phyloP scores from a whole-genome alignment of 2,329 filamentous ascomycete genomes.

The Ceratocystis lukuohia region DNA sequence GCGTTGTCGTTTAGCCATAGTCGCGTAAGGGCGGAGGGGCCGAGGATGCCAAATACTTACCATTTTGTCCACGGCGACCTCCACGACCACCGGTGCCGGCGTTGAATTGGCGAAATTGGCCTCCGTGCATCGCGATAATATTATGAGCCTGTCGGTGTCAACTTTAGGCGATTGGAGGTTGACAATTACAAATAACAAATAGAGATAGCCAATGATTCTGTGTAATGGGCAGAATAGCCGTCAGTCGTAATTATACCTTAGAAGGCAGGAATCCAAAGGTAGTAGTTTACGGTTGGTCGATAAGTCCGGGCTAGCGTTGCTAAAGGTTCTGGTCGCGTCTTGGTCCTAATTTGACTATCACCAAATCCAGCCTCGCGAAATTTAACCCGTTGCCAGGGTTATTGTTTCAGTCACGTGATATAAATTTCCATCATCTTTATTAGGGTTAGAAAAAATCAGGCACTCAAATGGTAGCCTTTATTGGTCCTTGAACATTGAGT shows the following conservation, averaged over 20 bases:
- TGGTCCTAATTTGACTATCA: neutral
- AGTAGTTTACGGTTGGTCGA: neutral
- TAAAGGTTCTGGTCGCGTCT: neutral
- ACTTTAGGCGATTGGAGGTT: neutral
- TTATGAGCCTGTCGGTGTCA: neutral
- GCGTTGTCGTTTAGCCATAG: too few species aligned
- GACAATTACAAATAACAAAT: neutral
- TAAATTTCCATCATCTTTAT: neutral
- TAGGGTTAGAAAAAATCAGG: neutral
- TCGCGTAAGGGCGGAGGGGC: too few species aligned
- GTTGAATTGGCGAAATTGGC: slow-evolving; percentile 19
- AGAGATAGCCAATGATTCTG: neutral
- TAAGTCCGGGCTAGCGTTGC: neutral
- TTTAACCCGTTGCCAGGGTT: neutral
- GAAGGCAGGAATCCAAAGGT: neutral
- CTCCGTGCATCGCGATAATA: slow-evolving; percentile 15
- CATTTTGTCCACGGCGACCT: slow-evolving; percentile 15
- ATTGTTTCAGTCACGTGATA: neutral
- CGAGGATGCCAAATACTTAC: neutral
- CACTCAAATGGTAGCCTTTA: too few species aligned
- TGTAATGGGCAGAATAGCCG: neutral
- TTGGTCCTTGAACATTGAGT: too few species aligned
- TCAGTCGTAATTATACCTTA: neutral
- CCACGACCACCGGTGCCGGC: slow-evolving; percentile 11
- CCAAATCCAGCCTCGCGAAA: slow-evolving; percentile 11